Evolutionary conservation across 2,329 filamentous ascomycete species (phyloP).

Genomic region (Exophiala alcalophila): DNA sequence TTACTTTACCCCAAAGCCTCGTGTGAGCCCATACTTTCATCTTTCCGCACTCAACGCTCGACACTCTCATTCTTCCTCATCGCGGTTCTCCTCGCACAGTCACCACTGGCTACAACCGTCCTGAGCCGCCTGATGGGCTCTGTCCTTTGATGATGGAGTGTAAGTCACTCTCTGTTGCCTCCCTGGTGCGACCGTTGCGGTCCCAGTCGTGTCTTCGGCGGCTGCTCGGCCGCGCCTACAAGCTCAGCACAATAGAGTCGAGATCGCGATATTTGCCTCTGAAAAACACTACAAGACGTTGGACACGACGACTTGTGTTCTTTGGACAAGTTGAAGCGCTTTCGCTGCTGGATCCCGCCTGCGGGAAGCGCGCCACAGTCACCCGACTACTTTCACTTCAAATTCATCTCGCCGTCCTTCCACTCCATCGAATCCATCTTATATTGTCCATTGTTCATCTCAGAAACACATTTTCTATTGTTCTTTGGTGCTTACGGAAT

Average conservation of each 20-base stretch:
- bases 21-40: conserved; percentile 22
- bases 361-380: conserved; percentile 4
- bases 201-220: conserved; percentile 10
- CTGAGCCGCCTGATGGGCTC: conserved; percentile 20
- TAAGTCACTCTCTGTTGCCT: conserved; percentile 16
- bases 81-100: conserved; percentile 1
- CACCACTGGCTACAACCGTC: conserved; percentile 2
- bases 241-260: conserved; percentile 4
- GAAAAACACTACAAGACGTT: not conserved
- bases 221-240: conserved; percentile 22
- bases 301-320: not conserved
- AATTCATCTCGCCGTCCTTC: conserved; percentile 25
- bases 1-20: conserved; percentile 19
- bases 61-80: conserved; percentile 9
- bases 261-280: conserved; percentile 7
- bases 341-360: conserved; percentile 2
- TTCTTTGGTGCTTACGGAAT: conserved; percentile 16
- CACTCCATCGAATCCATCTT: conserved; percentile 26
- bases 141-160: conserved; percentile 22
- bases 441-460: conserved; percentile 22
- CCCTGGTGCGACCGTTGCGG: not conserved
- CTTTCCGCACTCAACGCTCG: conserved; percentile 16
- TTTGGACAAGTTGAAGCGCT: conserved; percentile 3
- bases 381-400: conserved; percentile 7
- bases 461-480: conserved; percentile 9